phyloP scores from a whole-genome alignment of 179 eudicot genomes.

The Actinidia arguta region DNA sequence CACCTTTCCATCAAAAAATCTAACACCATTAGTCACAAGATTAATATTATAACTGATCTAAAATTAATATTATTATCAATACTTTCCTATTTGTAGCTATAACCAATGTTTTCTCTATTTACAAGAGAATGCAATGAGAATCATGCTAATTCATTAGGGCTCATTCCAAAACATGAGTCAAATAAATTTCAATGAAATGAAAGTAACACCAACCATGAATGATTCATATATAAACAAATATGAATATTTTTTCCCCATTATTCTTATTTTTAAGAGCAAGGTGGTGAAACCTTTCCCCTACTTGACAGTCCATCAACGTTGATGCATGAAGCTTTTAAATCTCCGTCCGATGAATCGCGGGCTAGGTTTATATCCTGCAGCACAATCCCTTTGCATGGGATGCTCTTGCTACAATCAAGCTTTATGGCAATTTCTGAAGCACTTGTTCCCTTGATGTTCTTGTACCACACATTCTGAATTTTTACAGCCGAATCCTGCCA shows the following conservation, averaged over 20 bases:
- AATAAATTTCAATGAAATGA: too few species aligned
- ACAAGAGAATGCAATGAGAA: too few species aligned
- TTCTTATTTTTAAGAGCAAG: conserved; percentile 17
- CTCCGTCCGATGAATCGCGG: background rate
- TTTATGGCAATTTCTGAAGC: conserved; percentile 59
- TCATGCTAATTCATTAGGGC: too few species aligned
- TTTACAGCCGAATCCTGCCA: conserved; percentile 62
- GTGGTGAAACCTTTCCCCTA: conserved; percentile 45
- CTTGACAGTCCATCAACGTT: conserved; percentile 24
- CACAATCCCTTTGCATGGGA: conserved; percentile 48
- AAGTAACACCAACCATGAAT: too few species aligned
- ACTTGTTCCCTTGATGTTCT: conserved; percentile 73
- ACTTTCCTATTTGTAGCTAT: too few species aligned
- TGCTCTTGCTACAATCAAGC: conserved; percentile 61
- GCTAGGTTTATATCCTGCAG: conserved; percentile 43
- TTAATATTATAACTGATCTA: too few species aligned
- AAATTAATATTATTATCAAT: too few species aligned
- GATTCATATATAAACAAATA: too few species aligned
- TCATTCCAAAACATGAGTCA: too few species aligned
- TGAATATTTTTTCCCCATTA: background rate
- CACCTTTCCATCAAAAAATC: too few species aligned
- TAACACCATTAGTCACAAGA: too few species aligned
- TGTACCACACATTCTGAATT: conserved; percentile 51
- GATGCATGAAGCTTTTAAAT: conserved; percentile 45
- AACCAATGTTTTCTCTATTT: too few species aligned